phyloP scores from a whole-genome alignment of 768 basidiomycete genomes.

The Mrakia blollopis region DNA sequence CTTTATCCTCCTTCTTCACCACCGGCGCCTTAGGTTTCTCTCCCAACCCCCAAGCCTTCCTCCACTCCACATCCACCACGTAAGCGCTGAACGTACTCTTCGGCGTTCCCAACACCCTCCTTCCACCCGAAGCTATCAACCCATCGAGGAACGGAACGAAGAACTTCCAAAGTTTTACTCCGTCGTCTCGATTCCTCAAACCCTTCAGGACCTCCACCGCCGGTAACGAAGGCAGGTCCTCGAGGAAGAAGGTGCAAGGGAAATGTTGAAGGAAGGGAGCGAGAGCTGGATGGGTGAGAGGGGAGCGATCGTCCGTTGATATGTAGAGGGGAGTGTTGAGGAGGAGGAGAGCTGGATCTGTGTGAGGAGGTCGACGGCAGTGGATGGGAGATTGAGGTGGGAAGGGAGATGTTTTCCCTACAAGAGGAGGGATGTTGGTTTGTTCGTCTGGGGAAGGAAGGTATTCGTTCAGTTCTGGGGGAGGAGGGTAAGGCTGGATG shows the following conservation, averaged over 20 bases:
- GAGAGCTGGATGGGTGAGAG: slow-evolving; percentile 49
- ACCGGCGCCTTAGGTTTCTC: neutral
- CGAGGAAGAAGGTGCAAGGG: slow-evolving; percentile 60
- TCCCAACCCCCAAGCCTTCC: slow-evolving; percentile 37
- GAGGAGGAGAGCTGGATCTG: slow-evolving; percentile 39
- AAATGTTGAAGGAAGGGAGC: slow-evolving; percentile 53
- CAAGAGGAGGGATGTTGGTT: neutral
- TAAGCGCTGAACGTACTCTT: slow-evolving; percentile 72
- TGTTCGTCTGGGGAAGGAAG: neutral
- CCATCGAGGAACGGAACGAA: slow-evolving; percentile 66
- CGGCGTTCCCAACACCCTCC: slow-evolving; percentile 61
- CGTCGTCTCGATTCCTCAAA: slow-evolving; percentile 52
- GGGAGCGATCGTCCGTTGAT: slow-evolving; percentile 56
- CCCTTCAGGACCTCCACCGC: slow-evolving; percentile 40
- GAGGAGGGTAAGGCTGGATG: slow-evolving; percentile 40
- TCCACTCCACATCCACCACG: slow-evolving; percentile 64
- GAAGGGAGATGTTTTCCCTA: neutral
- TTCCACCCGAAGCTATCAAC: slow-evolving; percentile 59
- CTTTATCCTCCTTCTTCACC: neutral
- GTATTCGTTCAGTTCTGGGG: slow-evolving; percentile 31
- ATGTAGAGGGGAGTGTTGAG: slow-evolving; percentile 63
- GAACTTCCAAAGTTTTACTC: slow-evolving; percentile 50
- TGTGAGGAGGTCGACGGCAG: slow-evolving; percentile 51
- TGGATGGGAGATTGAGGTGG: slow-evolving; percentile 5
- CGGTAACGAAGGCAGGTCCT: slow-evolving; percentile 48